phyloP scores from a whole-genome alignment of 495 filamentous ascomycete species.

The Aspergillus panamensis region DNA sequence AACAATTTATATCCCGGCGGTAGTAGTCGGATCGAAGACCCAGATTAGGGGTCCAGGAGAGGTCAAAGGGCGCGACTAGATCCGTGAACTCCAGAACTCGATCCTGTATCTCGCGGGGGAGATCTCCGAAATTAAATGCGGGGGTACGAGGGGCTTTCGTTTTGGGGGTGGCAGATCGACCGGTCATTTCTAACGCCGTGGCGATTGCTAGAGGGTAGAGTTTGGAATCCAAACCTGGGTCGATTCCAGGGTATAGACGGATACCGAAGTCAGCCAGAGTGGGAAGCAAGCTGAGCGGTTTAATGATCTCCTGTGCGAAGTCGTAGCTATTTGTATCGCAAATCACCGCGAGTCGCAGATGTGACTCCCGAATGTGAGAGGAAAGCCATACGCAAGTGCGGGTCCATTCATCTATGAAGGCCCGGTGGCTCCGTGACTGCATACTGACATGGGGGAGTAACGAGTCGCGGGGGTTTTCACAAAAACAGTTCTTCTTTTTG shows the following conservation, averaged over 20 bases:
- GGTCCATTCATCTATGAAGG: background rate
- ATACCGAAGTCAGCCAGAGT: background rate
- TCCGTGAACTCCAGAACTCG: slow-evolving; percentile 2
- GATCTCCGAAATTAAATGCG: background rate
- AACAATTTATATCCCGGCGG: background rate
- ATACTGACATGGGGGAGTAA: background rate
- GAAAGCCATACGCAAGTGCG: background rate
- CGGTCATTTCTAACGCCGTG: background rate
- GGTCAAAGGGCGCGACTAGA: slow-evolving; percentile 1
- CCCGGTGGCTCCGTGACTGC: background rate
- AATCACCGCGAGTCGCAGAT: background rate
- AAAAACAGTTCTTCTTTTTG: background rate
- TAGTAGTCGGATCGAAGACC: background rate
- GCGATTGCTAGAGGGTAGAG: background rate
- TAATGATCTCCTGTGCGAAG: background rate
- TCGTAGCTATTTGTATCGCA: slow-evolving; percentile 1
- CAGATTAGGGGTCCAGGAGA: background rate
- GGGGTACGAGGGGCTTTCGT: background rate
- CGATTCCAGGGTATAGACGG: background rate
- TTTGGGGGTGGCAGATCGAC: background rate
- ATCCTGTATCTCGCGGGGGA: background rate
- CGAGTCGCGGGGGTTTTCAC: background rate
- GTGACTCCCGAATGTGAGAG: background rate
- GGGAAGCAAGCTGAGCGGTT: background rate
- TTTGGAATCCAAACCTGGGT: background rate